A percentile compares a stretch with the other conserved stretches of the same genome.
These are phyloP conservation scores for Tulasnella sp. DNA, from an alignment of 768 basidiomycete genomes.

Conservation along the genomic window DNA sequence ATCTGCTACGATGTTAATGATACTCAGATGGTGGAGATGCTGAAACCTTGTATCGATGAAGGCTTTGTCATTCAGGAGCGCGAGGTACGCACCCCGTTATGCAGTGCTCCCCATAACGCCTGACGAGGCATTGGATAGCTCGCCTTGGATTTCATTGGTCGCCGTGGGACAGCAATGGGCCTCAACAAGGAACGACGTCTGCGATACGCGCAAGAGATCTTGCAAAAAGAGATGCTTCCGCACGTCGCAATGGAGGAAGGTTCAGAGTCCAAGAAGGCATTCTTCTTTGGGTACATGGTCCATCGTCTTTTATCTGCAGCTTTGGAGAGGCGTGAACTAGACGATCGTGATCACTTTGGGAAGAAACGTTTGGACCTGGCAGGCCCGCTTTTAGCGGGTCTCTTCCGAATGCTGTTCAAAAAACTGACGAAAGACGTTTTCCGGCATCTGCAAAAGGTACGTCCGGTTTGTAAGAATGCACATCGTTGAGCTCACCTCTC, in stretches of 20 bases:
- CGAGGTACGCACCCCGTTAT: constrained; percentile 43
- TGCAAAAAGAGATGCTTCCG: constrained; percentile 98
- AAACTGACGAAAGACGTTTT: constrained; percentile 96
- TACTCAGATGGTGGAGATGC: constrained; percentile 90
- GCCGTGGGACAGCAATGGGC: constrained; percentile 90
- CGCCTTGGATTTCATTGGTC: constrained; percentile 95
- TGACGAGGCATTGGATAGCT: constrained; percentile 28
- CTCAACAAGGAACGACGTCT: constrained; percentile 86
- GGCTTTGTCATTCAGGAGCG: constrained; percentile 97
- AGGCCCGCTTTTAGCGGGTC: constrained; percentile 88
- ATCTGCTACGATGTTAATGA: constrained; percentile 98
- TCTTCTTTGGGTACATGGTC: constrained; percentile 99
- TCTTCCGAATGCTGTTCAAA: constrained; percentile 96
- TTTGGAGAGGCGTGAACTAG: constrained; percentile 85
- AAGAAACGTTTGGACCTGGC: constrained; percentile 96
- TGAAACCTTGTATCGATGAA: constrained; percentile 97
- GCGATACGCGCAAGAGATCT: constrained; percentile 91
- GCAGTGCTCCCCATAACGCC: constrained; percentile 15
- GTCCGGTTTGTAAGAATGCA: constrained; percentile 6
- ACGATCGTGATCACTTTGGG: constrained; percentile 99
- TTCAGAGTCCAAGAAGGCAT: constrained; percentile 95
- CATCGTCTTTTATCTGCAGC: constrained; percentile 91
- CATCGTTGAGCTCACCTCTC: background rate
- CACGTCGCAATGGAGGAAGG: constrained; percentile 95
- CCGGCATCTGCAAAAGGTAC: constrained; percentile 90